Base-by-base conservation (phyloP, 2,329 filamentous ascomycete genomes). In the Hortaea werneckii region DNA sequence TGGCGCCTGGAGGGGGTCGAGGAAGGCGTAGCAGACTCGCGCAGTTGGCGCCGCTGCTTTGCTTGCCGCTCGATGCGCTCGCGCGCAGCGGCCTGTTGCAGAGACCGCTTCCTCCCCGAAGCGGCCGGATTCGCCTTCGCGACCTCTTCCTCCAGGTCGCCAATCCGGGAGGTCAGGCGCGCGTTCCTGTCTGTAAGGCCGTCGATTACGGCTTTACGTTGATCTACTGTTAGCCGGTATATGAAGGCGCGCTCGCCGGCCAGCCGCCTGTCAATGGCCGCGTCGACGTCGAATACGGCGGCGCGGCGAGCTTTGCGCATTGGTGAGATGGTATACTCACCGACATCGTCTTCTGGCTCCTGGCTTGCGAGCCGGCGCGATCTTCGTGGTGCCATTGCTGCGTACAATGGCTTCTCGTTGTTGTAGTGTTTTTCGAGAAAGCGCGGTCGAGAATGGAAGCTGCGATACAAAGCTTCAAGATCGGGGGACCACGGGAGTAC, bases 161-260 rank as follows among this genome's bases (percentile, higher is more conserved):
- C 20, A 20, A 45, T 26, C 26, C 43, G 43, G 10, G 26, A 12
- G 6, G 37, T 13, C 6, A 40, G 37, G 8, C 6, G 10, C 9
- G 7, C 20, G 37, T 40, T 40, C 12, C 37, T 37, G 12, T 10
- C 20, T 5, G 26, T 29, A 12, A 42, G 13, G 30, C 13, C 29
- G n/a, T 46, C 39, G 34, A 46, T 41, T 30, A 46, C 28, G n/a
- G 44, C 44, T 46, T 13, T 12, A 26, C 44, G 44, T 46, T 41
- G 10, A 10, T n/a, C 38, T 7, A 11, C 4, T 9, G 44, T 46
- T 29, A 46, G 44, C 10, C 7, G 6, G 27, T 32, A 34, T 28
- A 35, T 39, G 11, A 11, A 45, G 9, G 8, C 37, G 43, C 37
- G 37, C 12, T 45, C 37, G 37, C 44, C 37, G 10, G 26, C 20